Evolutionary conservation across 75 land plant genomes (phyloP).

Genomic region (Ceratopteris richardii): DNA sequence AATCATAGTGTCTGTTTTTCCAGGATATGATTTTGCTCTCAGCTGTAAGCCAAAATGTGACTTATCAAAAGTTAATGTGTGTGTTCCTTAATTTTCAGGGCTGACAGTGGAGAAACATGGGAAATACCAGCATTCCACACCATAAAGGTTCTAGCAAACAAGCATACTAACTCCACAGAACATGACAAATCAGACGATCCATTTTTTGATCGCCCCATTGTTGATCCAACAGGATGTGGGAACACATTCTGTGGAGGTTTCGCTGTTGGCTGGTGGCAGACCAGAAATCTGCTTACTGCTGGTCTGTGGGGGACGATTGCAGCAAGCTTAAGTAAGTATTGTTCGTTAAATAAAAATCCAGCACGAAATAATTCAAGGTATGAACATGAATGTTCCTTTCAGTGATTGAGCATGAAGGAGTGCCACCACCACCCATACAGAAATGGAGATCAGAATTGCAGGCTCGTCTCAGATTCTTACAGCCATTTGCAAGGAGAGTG

Average conservation of each 20-base stretch:
- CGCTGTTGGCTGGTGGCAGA: constrained; percentile 38
- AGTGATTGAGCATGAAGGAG: constrained; percentile 50
- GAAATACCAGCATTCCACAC: constrained; percentile 42
- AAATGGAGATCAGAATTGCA: constrained; percentile 32
- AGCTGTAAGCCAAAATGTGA: too few species aligned
- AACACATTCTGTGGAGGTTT: constrained; percentile 52
- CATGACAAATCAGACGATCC: neutral
- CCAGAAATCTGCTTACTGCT: constrained; percentile 28
- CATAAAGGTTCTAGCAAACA: neutral
- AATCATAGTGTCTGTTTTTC: too few species aligned
- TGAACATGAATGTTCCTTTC: constrained; percentile 1
- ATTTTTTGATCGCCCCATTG: constrained; percentile 4
- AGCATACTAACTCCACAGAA: neutral
- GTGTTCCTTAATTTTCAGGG: constrained; percentile 11
- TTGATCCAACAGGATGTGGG: constrained; percentile 50
- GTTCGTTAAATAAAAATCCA: neutral
- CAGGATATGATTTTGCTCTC: too few species aligned
- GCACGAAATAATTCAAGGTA: too few species aligned
- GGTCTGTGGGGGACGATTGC: constrained; percentile 41
- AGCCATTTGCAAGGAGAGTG: too few species aligned
- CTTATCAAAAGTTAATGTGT: too few species aligned
- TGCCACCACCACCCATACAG: constrained; percentile 33
- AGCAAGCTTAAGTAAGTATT: constrained; percentile 42
- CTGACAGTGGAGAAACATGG: constrained; percentile 45
- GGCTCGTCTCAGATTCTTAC: constrained; percentile 3